Conservation (phyloP, 1,139 yeast species). For the Taiozyma sp. region DNA sequence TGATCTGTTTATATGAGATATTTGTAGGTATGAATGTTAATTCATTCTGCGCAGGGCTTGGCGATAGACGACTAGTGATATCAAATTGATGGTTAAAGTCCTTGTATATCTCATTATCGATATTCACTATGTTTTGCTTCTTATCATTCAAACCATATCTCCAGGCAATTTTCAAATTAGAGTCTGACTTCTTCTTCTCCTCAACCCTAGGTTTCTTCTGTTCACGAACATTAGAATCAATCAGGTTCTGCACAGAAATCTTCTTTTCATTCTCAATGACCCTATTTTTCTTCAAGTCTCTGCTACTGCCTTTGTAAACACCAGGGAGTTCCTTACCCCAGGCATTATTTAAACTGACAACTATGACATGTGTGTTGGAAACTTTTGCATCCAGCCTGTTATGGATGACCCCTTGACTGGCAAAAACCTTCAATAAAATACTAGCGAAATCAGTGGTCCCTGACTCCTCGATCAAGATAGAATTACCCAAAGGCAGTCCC, state of each 20-base stretch:
- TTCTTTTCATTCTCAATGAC: conserved; percentile 55
- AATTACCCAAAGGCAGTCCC: conserved; percentile 77
- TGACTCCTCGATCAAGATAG: conserved; percentile 70
- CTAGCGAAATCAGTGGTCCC: conserved; percentile 88
- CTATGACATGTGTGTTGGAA: conserved; percentile 54
- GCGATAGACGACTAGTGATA: conserved; percentile 61
- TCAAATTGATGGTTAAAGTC: conserved; percentile 69
- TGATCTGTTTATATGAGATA: conserved; percentile 23
- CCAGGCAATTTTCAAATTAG: conserved; percentile 82
- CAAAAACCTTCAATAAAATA: conserved; percentile 64
- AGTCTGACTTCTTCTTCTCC: conserved; percentile 18
- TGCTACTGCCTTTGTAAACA: conserved; percentile 62
- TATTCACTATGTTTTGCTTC: conserved; percentile 10
- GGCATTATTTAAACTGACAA: conserved; percentile 51
- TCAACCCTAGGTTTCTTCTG: conserved; percentile 3
- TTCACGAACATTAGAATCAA: conserved; percentile 25
- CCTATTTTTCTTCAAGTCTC: conserved; percentile 56
- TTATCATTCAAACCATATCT: conserved; percentile 59
- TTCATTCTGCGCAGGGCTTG: conserved; percentile 61
- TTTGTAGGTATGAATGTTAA: conserved; percentile 46
- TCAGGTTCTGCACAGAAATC: conserved; percentile 62
- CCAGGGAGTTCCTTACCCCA: conserved; percentile 84
- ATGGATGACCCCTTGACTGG: conserved; percentile 77
- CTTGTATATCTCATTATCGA: conserved; percentile 34
- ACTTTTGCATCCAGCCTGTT: conserved; percentile 39